Evolutionary conservation across 305 asterid species (phyloP), one percentile per base, ranked within the genome.

Genomic region (Withania somnifera): DNA sequence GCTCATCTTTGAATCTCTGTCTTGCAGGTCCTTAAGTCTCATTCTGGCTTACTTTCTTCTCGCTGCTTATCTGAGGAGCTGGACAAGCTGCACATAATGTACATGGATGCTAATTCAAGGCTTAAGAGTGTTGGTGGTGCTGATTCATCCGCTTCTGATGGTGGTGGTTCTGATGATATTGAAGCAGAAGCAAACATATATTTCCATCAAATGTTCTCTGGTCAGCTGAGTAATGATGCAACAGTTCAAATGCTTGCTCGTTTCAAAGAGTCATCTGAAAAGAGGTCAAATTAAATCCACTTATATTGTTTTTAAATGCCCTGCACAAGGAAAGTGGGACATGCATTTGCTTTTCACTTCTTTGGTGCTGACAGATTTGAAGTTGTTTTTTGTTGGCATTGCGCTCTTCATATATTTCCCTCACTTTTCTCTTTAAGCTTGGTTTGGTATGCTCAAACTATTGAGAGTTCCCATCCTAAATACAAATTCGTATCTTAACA

Each of bases 141-240:
- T 75, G 95, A 91, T 42, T 51, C 95, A 60, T 73, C 90, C 77
- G 57, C 88, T 57, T 50, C 93, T 80, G 98, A 93, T 82, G 91
- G 84, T 85, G 86, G 85, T 84, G 87, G 84, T 84, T 92, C 93
- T 82, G 95, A 86, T 24, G 98, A 92, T 66, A 85, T 97, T 83
- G 99, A 97, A 87, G 79, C 87, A 42, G 98, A 93, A 89, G 92
- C 97, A 45, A 94, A 93, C 86, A 84, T 88, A 30, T 92, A 92
- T 86, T 97, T 97, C 89, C 98, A 94, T 81, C 93, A 92, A 89
- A 90, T 97, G 97, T 97, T 97, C 88, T 89, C 97, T 85, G 91
- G 93, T 84, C 90, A 91, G 86, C 91, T 93, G 87, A 64, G 90
- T 75, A 80, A 91, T 84, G 98, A 94, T 54, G 89, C 88, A 67